Percentiles rank a stretch among this genome's conserved stretches.
These are phyloP conservation scores for Thyridium curvatum DNA, from an alignment of 2,329 filamentous ascomycete species.

Conservation along the genomic window DNA sequence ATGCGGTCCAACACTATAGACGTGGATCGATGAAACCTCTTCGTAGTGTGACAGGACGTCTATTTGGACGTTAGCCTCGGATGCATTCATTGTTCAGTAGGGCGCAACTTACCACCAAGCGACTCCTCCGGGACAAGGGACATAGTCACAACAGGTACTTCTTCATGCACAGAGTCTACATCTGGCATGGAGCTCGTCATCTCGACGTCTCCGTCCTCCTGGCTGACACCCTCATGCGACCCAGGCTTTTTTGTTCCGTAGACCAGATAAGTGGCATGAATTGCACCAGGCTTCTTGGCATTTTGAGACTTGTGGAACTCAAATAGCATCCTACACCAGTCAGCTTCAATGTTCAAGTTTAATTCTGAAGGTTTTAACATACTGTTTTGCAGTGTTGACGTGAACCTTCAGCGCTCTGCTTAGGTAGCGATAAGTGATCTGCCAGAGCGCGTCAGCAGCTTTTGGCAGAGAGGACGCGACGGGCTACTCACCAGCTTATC, in stretches of 20 bases:
- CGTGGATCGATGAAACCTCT: slow-evolving; percentile 70
- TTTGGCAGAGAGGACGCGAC: slow-evolving; percentile 4
- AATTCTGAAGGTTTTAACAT: slow-evolving; percentile 22
- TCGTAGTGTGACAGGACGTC: slow-evolving; percentile 63
- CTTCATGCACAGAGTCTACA: slow-evolving; percentile 40
- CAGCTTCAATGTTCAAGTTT: slow-evolving; percentile 4
- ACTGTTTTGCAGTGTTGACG: slow-evolving; percentile 87
- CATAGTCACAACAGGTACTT: slow-evolving; percentile 51
- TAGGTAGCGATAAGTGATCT: slow-evolving; percentile 84
- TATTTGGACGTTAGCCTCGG: slow-evolving; percentile 23
- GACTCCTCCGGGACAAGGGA: slow-evolving; percentile 67
- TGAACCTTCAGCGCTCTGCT: slow-evolving; percentile 80
- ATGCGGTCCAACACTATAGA: slow-evolving; percentile 77
- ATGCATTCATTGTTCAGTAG: background rate
- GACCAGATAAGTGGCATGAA: slow-evolving; percentile 92
- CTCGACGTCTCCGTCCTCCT: slow-evolving; percentile 57
- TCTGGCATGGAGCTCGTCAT: slow-evolving; percentile 62
- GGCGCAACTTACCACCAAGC: slow-evolving; percentile 48
- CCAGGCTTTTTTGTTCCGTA: slow-evolving; percentile 55
- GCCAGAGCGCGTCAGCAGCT: slow-evolving; percentile 9
- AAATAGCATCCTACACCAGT: slow-evolving; percentile 64
- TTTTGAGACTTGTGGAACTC: slow-evolving; percentile 80
- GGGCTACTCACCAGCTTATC: slow-evolving; percentile 55
- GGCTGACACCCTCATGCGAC: slow-evolving; percentile 5
- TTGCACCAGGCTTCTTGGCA: slow-evolving; percentile 60